Evolutionary conservation across 257 asterid genomes (phyloP).

Genomic region (Echites panduratus): DNA sequence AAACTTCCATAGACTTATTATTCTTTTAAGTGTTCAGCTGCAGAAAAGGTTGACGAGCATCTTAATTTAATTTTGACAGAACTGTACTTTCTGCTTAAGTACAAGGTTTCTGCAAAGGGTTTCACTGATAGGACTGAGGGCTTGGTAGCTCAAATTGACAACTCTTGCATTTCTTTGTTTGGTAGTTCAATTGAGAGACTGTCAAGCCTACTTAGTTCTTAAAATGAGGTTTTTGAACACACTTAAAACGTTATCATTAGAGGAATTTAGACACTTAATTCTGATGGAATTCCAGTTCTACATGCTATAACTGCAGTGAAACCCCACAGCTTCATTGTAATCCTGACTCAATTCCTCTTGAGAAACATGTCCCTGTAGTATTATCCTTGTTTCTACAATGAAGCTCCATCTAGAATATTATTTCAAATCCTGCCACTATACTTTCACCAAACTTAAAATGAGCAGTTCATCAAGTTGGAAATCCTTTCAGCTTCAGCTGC

Average conservation of each 20-base stretch:
- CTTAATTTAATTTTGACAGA: neutral
- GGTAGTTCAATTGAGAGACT: neutral
- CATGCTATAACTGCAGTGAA: neutral
- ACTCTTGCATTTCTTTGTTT: neutral
- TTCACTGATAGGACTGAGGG: neutral
- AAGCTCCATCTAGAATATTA: neutral
- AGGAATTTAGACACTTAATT: neutral
- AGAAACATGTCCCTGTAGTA: neutral
- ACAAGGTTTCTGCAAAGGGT: neutral
- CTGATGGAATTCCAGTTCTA: neutral
- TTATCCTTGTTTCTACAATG: neutral
- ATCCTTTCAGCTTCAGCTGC: too few relatives aligned
- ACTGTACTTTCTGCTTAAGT: neutral
- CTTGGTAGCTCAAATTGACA: neutral
- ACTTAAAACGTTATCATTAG: neutral
- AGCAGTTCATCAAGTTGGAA: neutral
- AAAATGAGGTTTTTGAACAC: neutral
- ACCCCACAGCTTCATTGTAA: too few relatives aligned
- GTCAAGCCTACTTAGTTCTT: neutral
- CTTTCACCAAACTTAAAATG: neutral
- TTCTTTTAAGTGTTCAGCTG: too few relatives aligned
- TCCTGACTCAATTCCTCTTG: neutral
- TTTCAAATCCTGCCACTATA: too few relatives aligned
- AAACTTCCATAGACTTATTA: too few relatives aligned
- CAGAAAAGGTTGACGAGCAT: neutral